Evolutionary conservation across 2,329 filamentous ascomycete genomes (phyloP).

Genomic region (Cercospora beticola): DNA sequence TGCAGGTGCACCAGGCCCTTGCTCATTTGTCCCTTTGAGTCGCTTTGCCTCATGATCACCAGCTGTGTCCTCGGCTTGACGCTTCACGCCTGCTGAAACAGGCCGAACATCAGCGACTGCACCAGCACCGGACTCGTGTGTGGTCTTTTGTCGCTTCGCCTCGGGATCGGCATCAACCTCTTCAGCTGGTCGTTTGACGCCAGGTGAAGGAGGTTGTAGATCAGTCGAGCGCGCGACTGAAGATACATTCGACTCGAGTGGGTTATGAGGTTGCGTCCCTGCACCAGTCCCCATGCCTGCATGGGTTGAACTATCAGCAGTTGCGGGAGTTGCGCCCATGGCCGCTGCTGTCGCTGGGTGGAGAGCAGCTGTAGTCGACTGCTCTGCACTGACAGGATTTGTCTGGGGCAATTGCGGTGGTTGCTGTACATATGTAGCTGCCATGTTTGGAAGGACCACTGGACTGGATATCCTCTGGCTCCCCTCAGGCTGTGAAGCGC

Average conservation of each 20-base stretch:
- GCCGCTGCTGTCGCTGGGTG: neutral
- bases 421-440: neutral
- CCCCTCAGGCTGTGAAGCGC: neutral
- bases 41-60: slow-evolving; percentile 16
- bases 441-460: neutral
- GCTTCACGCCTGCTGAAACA: slow-evolving; percentile 16
- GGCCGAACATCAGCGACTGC: neutral
- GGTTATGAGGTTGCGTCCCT: neutral
- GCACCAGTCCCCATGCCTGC: neutral
- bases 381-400: neutral
- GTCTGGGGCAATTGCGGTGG: neutral
- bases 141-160: slow-evolving; percentile 15
- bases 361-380: neutral
- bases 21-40: slow-evolving; percentile 4
- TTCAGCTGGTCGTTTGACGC: slow-evolving; percentile 18
- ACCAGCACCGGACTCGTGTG: neutral
- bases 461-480: neutral
- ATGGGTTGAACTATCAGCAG: neutral
- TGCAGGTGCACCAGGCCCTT: neutral
- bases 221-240: neutral
- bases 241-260: neutral
- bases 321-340: neutral
- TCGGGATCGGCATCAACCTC: slow-evolving; percentile 8
- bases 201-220: slow-evolving; percentile 1
- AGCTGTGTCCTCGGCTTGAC: slow-evolving; percentile 7